Evolutionary conservation across 148 eudicot species (phyloP).

Genomic region (Rhododendron henanense): DNA sequence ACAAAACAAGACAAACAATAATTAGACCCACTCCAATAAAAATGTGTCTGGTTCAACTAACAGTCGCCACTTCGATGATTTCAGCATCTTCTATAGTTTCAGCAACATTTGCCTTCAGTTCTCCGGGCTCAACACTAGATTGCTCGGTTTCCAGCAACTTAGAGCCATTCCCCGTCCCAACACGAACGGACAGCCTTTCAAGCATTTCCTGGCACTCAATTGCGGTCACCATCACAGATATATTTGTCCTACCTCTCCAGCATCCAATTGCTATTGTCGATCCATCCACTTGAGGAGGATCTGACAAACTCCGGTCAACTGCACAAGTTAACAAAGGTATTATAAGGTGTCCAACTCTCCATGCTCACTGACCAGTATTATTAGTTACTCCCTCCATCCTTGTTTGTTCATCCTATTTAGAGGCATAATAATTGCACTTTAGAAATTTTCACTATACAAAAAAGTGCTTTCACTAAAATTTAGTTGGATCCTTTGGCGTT

Average conservation of each 20-base stretch:
- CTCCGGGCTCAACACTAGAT: slow-evolving; percentile 12
- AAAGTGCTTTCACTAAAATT: background rate
- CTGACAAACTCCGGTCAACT: slow-evolving; percentile 32
- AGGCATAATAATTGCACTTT: background rate
- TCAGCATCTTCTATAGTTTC: slow-evolving; percentile 25
- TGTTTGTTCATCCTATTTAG: background rate
- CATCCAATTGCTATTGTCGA: slow-evolving; percentile 84
- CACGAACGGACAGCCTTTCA: slow-evolving; percentile 58
- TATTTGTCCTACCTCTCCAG: slow-evolving; percentile 81
- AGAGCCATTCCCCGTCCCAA: slow-evolving; percentile 17
- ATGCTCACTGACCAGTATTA: background rate
- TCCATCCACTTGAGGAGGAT: slow-evolving; percentile 35
- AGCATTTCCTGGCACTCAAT: slow-evolving; percentile 88
- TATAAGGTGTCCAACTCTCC: background rate
- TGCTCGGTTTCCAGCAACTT: slow-evolving; percentile 8
- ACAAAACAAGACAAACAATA: background rate
- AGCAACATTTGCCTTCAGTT: background rate
- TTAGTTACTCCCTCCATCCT: background rate
- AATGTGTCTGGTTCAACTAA: background rate
- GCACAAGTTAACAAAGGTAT: slow-evolving; percentile 11
- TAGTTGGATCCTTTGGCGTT: background rate
- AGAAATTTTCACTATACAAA: background rate
- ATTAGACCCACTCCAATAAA: background rate
- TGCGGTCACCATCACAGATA: slow-evolving; percentile 82
- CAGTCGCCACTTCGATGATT: slow-evolving; percentile 15